These are phyloP conservation scores for Pleurotus tuoliensis DNA, from an alignment of 768 basidiomycete genomes.

Conservation along the genomic window DNA sequence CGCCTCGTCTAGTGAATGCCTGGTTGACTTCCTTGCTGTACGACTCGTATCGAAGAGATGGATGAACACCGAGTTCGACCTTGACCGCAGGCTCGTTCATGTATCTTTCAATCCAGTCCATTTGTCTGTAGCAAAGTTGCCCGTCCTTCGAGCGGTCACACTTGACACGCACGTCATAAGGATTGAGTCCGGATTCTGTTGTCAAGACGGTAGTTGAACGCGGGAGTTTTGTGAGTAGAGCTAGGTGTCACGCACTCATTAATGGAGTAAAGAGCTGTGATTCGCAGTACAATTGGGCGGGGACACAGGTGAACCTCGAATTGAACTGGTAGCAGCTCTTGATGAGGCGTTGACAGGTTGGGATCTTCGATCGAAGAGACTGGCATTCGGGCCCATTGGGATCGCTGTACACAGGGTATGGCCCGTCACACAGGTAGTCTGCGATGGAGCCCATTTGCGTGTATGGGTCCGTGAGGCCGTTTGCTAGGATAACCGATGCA, in stretches of 20 bases:
- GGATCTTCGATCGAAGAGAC: constrained; percentile 57
- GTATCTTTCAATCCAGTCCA: constrained; percentile 86
- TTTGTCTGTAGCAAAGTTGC: constrained; percentile 71
- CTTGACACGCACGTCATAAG: constrained; percentile 78
- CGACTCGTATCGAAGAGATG: constrained; percentile 53
- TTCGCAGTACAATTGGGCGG: constrained; percentile 79
- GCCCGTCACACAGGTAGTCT: constrained; percentile 80
- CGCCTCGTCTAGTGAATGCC: constrained; percentile 78
- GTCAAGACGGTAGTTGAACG: background rate
- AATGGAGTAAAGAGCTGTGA: constrained; percentile 68
- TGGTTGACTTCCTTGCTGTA: constrained; percentile 81
- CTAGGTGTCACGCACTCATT: constrained; percentile 45
- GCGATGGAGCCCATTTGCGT: constrained; percentile 78
- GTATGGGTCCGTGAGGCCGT: constrained; percentile 82
- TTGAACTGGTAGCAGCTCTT: constrained; percentile 64
- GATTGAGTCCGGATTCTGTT: constrained; percentile 71
- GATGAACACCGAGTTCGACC: constrained; percentile 71
- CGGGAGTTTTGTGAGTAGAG: background rate
- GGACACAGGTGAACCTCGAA: constrained; percentile 63
- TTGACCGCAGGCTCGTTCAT: constrained; percentile 79
- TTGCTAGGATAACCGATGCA: constrained; percentile 80
- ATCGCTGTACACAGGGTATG: constrained; percentile 77
- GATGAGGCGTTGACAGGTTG: constrained; percentile 72
- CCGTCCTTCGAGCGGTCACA: constrained; percentile 75
- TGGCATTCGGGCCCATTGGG: constrained; percentile 64